Percentiles rank a stretch among this genome's conserved stretches.
These are phyloP conservation scores for Yamadazyma taylorii DNA, from an alignment of 1,139 yeast genomes.

Conservation along the genomic window DNA sequence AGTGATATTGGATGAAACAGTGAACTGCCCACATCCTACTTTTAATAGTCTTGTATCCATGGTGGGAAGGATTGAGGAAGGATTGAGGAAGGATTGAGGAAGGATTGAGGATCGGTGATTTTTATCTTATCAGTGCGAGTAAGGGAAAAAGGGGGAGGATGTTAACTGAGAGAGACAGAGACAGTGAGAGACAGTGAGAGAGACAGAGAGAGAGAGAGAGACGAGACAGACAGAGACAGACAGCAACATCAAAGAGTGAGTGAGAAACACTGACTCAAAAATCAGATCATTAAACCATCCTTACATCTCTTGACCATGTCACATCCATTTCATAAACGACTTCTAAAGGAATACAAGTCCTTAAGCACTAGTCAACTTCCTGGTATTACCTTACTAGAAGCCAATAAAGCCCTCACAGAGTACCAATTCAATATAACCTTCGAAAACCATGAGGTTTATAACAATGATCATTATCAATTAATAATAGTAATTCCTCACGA, in stretches of 20 bases:
- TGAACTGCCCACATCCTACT: slow-evolving; percentile 85
- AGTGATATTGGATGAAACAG: slow-evolving; percentile 64
- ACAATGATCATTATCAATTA: slow-evolving; percentile 32
- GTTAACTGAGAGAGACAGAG: too few relatives aligned
- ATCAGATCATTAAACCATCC: too few relatives aligned
- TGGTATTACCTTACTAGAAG: slow-evolving; percentile 29
- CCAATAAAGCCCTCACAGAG: slow-evolving; percentile 22
- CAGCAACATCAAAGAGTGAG: too few relatives aligned
- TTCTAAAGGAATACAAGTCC: slow-evolving; percentile 42
- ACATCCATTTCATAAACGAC: slow-evolving; percentile 38
- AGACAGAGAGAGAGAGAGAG: too few relatives aligned
- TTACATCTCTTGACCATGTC: slow-evolving; percentile 13
- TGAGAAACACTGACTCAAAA: too few relatives aligned
- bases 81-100: too few relatives aligned
- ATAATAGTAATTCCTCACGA: slow-evolving; percentile 41
- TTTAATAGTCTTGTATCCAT: slow-evolving; percentile 13
- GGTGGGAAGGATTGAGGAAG: background rate
- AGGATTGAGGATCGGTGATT: too few relatives aligned
- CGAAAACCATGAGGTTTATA: slow-evolving; percentile 30
- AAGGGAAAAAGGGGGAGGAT: too few relatives aligned
- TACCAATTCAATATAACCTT: slow-evolving; percentile 26
- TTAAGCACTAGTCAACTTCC: slow-evolving; percentile 23
- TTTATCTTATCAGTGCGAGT: too few relatives aligned
- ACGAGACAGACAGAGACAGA: too few relatives aligned
- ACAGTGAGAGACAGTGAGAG: too few relatives aligned